Base-by-base conservation (phyloP, 202 grass and related monocot genomes). In the Bolboschoenoplectus hybrid region DNA sequence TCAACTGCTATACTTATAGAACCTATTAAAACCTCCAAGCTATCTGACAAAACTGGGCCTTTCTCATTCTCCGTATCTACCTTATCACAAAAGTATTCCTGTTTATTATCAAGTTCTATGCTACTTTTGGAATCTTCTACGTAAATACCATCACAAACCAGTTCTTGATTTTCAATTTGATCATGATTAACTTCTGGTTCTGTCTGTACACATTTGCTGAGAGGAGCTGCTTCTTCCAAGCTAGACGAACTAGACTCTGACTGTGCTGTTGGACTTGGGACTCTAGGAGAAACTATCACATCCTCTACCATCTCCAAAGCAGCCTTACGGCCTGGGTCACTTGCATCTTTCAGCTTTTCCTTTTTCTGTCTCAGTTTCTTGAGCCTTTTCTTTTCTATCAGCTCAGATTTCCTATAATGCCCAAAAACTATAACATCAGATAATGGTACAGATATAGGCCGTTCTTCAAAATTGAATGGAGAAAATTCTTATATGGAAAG, bases 1-100 rank as follows among this genome's bases (percentile, higher is more conserved):
- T 91, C 84, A 75, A 98, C 90, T 47, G 89, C 79, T 9, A 98
- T 87, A 86, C 87, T 91, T 73, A 98, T 94, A 60, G 93, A 98
- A 80, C 96, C 96, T 85, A 98, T 95, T 58, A 98, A 85, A 67
- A 98, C 80, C 64, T 81, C 78, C 14, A 90, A 86, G 19, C 67
- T 89, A 51, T 91, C 90, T 58, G 55, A 58, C 38, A 63, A 58
- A 85, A 45, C 47, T 40, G 49, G 67, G 47, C 58, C 81, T 5
- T 81, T 73, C 82, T 56, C 50, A 86, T 71, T 84, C 66, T 87
- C 52, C 38, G 74, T 82, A 84, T 86, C 80, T 14, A 72, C 26
- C 64, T 69, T 80, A 55, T 75, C 82, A 85, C 82, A 88, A 63
- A 40, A 82, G 71, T 34, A 39, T 53, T 85, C 69, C 78, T 91